phyloP scores from a whole-genome alignment of 805 yeast genomes.

The Schwanniomyces occidentalis region DNA sequence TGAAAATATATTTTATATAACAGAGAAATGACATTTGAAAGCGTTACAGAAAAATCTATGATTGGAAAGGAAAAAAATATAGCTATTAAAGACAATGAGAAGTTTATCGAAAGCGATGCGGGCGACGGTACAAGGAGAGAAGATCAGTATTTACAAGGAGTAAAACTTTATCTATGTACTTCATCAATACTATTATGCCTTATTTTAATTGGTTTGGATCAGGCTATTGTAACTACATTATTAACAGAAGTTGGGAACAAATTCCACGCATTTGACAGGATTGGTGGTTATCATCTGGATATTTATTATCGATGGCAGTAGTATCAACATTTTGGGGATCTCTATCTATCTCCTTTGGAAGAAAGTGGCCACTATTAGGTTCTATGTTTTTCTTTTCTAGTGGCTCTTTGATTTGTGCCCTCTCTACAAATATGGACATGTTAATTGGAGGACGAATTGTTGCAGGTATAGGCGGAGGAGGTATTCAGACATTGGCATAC shows the following conservation, averaged over 20 bases:
- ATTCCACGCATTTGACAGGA: constrained; percentile 18
- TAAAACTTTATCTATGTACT: constrained; percentile 10
- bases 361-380: constrained; percentile 17
- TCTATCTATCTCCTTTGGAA: constrained; percentile 22
- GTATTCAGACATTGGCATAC: constrained; percentile 18
- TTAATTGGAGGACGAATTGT: constrained; percentile 26
- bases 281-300: constrained; percentile 25
- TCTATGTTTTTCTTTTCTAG: constrained; percentile 20
- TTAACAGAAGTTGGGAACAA: constrained; percentile 17
- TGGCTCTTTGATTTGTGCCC: constrained; percentile 22
- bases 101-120: constrained; percentile 22
- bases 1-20: too few relatives aligned
- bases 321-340: constrained; percentile 22
- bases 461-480: constrained; percentile 26
- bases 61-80: too few relatives aligned
- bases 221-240: constrained; percentile 21
- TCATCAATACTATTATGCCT: constrained; percentile 13
- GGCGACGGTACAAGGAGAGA: constrained; percentile 23
- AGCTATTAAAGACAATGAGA: too few relatives aligned
- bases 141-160: constrained; percentile 20
- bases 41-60: too few relatives aligned
- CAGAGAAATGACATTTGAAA: too few relatives aligned
- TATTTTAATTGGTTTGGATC: constrained; percentile 23
- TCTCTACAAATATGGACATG: constrained; percentile 21
- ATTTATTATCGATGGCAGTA: constrained; percentile 21